Conservation (phyloP, 768 basidiomycete genomes). For the Leucocoprinus leucothites region DNA sequence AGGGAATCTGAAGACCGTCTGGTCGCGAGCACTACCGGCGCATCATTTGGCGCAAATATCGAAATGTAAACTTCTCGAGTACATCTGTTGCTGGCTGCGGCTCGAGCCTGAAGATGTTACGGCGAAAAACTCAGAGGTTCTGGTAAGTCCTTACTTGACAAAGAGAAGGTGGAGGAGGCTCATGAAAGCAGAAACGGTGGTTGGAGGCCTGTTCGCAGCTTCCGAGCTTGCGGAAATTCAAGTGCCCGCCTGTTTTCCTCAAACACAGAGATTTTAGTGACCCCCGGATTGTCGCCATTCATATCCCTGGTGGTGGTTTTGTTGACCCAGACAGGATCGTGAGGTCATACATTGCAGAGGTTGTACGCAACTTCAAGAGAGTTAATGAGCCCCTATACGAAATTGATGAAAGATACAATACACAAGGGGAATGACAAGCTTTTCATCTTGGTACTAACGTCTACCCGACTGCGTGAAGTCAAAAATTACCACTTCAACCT, state of each 20-base stretch:
- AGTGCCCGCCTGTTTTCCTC: background rate
- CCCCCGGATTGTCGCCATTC: too few relatives aligned
- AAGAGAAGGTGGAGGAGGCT: too few relatives aligned
- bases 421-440: too few relatives aligned
- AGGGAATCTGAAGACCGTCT: background rate
- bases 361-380: too few relatives aligned
- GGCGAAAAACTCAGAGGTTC: background rate
- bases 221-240: background rate
- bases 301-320: too few relatives aligned
- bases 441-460: too few relatives aligned
- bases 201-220: background rate
- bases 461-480: too few relatives aligned
- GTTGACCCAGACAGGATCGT: too few relatives aligned
- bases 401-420: too few relatives aligned
- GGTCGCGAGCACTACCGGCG: background rate
- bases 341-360: too few relatives aligned
- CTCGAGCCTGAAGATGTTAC: background rate
- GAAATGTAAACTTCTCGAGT: background rate
- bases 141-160: background rate
- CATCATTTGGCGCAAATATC: background rate
- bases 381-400: too few relatives aligned
- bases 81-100: background rate
- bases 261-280: background rate
- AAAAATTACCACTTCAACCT: too few relatives aligned
- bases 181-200: background rate